phyloP scores from a whole-genome alignment of 2,329 filamentous ascomycete genomes.

The Trichoderma sp. region DNA sequence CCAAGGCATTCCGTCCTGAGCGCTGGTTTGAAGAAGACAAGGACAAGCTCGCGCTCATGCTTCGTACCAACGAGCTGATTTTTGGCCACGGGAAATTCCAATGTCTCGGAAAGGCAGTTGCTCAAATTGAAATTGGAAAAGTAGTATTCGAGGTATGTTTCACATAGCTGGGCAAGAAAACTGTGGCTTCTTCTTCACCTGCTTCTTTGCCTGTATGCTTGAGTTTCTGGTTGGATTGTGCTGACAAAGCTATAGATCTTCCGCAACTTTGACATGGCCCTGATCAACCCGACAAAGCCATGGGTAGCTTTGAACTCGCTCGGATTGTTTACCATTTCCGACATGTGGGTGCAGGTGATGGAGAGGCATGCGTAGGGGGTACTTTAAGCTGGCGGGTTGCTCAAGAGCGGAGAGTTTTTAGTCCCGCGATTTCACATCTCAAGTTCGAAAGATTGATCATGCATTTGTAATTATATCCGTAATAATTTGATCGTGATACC shows the following conservation, averaged over 20 bases:
- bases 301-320: slow-evolving; percentile 29
- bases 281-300: slow-evolving; percentile 27
- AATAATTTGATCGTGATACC: neutral
- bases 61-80: slow-evolving; percentile 34
- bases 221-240: neutral
- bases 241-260: slow-evolving; percentile 25
- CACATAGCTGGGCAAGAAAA: neutral
- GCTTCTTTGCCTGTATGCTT: too few relatives aligned
- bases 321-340: slow-evolving; percentile 31
- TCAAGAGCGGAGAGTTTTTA: too few relatives aligned
- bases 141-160: slow-evolving; percentile 41
- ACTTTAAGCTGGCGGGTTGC: neutral
- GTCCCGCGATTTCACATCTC: neutral
- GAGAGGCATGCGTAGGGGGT: neutral
- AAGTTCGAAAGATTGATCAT: neutral
- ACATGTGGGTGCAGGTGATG: slow-evolving; percentile 35
- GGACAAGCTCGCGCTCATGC: slow-evolving; percentile 32
- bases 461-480: neutral
- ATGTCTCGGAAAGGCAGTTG: slow-evolving; percentile 39
- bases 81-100: slow-evolving; percentile 40
- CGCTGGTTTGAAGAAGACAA: slow-evolving; percentile 37
- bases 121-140: slow-evolving; percentile 38
- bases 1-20: slow-evolving; percentile 34
- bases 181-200: neutral
- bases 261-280: slow-evolving; percentile 31